Evolutionary conservation across 352 stramenopile species (phyloP).

Genomic region (Phytophthora cactorum): DNA sequence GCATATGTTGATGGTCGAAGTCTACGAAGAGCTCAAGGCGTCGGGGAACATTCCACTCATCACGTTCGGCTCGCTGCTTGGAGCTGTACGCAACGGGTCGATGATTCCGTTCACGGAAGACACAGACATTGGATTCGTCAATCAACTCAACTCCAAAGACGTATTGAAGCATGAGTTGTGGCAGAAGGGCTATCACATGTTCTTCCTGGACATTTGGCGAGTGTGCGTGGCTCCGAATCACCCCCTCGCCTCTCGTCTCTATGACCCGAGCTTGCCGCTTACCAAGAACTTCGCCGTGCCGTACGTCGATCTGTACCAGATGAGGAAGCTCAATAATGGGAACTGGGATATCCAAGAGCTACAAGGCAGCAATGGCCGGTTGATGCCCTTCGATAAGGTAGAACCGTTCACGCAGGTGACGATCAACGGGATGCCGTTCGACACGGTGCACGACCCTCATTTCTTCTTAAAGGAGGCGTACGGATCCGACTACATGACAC

Average conservation of each 20-base stretch:
- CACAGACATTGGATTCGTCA: conserved; percentile 52
- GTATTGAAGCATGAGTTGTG: conserved; percentile 28
- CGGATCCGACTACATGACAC: conserved; percentile 44
- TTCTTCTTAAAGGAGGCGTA: conserved; percentile 46
- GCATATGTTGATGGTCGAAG: conserved; percentile 64
- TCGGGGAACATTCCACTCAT: conserved; percentile 38
- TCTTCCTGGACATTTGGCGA: conserved; percentile 45
- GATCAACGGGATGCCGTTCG: conserved; percentile 43
- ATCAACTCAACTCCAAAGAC: conserved; percentile 19
- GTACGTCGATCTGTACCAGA: conserved; percentile 50
- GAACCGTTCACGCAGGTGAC: conserved; percentile 34
- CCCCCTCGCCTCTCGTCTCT: conserved; percentile 42
- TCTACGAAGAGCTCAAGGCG: conserved; percentile 51
- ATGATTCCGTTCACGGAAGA: conserved; percentile 69
- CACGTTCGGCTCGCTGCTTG: conserved; percentile 54
- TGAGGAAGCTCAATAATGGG: conserved; percentile 22
- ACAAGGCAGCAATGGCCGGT: conserved; percentile 19
- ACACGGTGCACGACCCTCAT: conserved; percentile 42
- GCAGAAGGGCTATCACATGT: conserved; percentile 62
- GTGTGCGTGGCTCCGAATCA: conserved; percentile 53
- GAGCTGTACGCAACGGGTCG: conserved; percentile 52
- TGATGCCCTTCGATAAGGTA: conserved; percentile 29
- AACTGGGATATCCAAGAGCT: conserved; percentile 39
- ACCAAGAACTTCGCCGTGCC: conserved; percentile 30
- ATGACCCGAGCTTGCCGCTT: conserved; percentile 35